A percentile compares a stretch with the other conserved stretches of the same genome.
phyloP scores from a whole-genome alignment of 768 basidiomycete species.

The Tricholoma bakamatsutake region DNA sequence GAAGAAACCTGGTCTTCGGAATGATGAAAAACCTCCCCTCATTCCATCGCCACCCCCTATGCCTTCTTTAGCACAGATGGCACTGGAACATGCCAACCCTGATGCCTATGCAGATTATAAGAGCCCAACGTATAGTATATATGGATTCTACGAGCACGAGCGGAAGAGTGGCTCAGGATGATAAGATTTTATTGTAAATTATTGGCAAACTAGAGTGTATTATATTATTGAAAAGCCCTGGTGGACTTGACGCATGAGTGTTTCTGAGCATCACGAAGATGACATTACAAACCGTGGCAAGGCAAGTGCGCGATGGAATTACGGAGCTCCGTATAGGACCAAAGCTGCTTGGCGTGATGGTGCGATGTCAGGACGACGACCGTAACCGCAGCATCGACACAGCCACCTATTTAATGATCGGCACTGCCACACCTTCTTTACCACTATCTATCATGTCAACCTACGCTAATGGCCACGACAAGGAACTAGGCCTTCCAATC shows the following conservation, averaged over 20 bases:
- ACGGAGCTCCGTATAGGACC: not conserved
- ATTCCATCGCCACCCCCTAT: conserved; percentile 76
- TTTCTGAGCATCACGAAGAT: too few species aligned
- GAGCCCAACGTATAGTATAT: conserved; percentile 82
- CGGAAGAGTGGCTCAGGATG: conserved; percentile 39
- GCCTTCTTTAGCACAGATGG: conserved; percentile 76
- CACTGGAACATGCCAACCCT: conserved; percentile 54
- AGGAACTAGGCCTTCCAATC: conserved; percentile 36
- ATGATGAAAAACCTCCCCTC: conserved; percentile 62
- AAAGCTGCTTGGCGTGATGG: not conserved
- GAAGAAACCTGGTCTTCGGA: conserved; percentile 14
- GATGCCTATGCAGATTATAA: conserved; percentile 62
- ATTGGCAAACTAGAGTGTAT: not conserved
- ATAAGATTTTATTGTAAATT: not conserved
- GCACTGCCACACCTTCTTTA: not conserved
- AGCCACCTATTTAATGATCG: not conserved
- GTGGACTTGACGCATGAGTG: not conserved
- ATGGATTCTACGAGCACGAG: conserved; percentile 62
- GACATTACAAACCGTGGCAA: too few species aligned
- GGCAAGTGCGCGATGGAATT: too few species aligned
- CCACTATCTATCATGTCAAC: conserved; percentile 16
- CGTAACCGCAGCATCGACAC: not conserved
- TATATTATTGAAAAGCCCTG: not conserved
- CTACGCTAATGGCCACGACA: conserved; percentile 30
- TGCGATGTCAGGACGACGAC: not conserved